Base-by-base conservation (phyloP, 1,284 basidiomycete genomes). In the Ceratobasidium sp. region DNA sequence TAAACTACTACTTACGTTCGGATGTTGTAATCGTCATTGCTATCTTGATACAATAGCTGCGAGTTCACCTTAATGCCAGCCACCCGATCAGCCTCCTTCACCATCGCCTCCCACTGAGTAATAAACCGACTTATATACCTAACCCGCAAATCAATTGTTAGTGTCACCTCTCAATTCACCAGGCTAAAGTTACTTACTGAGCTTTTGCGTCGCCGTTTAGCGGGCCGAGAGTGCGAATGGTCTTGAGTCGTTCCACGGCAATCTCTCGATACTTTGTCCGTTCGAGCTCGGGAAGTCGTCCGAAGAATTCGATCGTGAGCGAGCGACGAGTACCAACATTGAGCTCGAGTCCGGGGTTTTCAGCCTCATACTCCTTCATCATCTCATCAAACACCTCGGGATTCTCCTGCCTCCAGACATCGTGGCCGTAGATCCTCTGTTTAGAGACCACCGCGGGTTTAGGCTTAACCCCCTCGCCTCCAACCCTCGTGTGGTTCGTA, bases 1-100 rank as follows among this genome's bases (percentile, higher is more conserved):
- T n/a, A n/a, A n/a, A n/a, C n/a, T n/a, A n/a, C n/a, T n/a, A 49
- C 62, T 49, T 22, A 64, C 62, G 62, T 64, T 49, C 16, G 5
- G 14, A 64, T 64, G n/a, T 64, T 27, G 24, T 29, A 49, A 14
- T 64, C 46, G 7, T 34, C 46, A 2, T n/a, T 19, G 1, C 7
- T 6, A 13, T 64, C 46, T 34, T 49, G 16, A n/a, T 64, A 49
- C 1, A 64, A 6, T 3, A 64, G 11, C 37, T 64, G 62, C 1
- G 27, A n/a, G 14, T 64, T 64, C 27, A 49, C 31, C 27, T 64
- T 64, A 14, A 64, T 46, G 0, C 62, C 43, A n/a, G 62, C 62
- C 3, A 16, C 14, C 3, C 1, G 19, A 9, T 64, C 19, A 14
- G 27, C 29, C 19, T 64, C 43, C 16, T 34, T 64, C 14, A 64